A percentile compares a stretch with the other conserved stretches of the same genome.
phyloP scores from a whole-genome alignment of 2,329 filamentous ascomycete genomes.

The Penicillium expansum region DNA sequence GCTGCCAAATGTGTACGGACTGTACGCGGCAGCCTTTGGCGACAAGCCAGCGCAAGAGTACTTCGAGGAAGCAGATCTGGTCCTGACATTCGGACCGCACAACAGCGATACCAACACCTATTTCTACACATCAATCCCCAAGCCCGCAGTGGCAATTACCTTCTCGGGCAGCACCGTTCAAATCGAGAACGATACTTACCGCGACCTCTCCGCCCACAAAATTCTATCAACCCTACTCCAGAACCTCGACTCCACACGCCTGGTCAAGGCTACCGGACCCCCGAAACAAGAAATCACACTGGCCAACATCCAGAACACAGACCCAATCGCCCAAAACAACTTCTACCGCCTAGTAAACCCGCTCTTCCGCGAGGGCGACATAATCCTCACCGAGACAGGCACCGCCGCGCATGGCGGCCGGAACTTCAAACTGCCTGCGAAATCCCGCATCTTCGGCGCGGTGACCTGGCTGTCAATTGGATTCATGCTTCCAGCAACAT shows the following conservation, averaged over 20 bases:
- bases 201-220: slow-evolving; percentile 71
- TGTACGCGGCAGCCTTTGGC: slow-evolving; percentile 49
- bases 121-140: slow-evolving; percentile 77
- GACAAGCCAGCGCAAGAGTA: slow-evolving; percentile 31
- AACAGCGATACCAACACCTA: slow-evolving; percentile 52
- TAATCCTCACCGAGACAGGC: slow-evolving; percentile 58
- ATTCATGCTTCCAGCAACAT: slow-evolving; percentile 58
- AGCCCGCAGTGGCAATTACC: slow-evolving; percentile 74
- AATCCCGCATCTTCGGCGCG: slow-evolving; percentile 50
- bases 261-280: slow-evolving; percentile 48
- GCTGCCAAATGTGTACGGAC: slow-evolving; percentile 48
- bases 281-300: slow-evolving; percentile 15
- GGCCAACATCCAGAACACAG: slow-evolving; percentile 43
- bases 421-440: slow-evolving; percentile 50
- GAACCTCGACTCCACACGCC: slow-evolving; percentile 55
- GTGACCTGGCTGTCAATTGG: slow-evolving; percentile 61
- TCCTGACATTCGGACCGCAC: slow-evolving; percentile 37
- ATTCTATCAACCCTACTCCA: slow-evolving; percentile 70
- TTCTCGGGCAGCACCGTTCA: slow-evolving; percentile 72
- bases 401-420: slow-evolving; percentile 57
- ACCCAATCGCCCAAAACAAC: slow-evolving; percentile 48
- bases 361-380: slow-evolving; percentile 53
- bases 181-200: slow-evolving; percentile 76
- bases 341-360: slow-evolving; percentile 50
- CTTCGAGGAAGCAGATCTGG: slow-evolving; percentile 41